Evolutionary conservation across 495 filamentous ascomycete genomes (phyloP), one percentile per base, ranked within the genome.

Genomic region (Penicillium atrosanguineum): DNA sequence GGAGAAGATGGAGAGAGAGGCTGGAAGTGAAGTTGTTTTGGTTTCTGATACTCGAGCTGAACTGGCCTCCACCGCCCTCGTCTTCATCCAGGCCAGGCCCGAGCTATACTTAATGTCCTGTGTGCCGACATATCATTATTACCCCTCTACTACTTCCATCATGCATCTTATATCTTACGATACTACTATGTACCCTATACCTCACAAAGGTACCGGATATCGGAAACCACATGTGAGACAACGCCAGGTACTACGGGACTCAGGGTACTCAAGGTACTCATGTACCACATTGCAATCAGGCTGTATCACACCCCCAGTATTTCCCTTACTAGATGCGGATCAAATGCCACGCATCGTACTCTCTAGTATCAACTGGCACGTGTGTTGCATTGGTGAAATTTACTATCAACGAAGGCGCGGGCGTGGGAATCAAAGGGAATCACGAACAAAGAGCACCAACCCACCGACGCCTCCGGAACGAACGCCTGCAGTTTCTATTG

Each of bases 21-120:
- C 19, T 46, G 59, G 49, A 64, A 62, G 61, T 62, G 67, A 60
- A 65, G 61, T 14, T 34, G 31, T 34, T 34, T 15, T 14, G 63
- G 62, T 61, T 59, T 34, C 31, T 34, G 31, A 34, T 34, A 34
- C 31, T 20, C 16, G 19, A 16, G 16, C 36, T 28, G 25, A 46
- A 36, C 26, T 2, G 19, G 42, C 29, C 49, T 38, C 55, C 55
- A 57, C 55, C 55, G 55, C 55, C 54, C 39, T 48, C 52, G 44
- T 38, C 20, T 55, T 48, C 12, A 14, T 34, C 12, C 31, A 34
- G 31, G 11, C 14, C 31, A 34, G 31, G 31, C 3, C 31, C 31
- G 31, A 34, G 31, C 23, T 23, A 23, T 23, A 23, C 23, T 23
- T n/a, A n/a, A 23, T 23, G 23, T 5, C 23, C 23, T 23, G 23